A percentile compares a stretch with the other conserved stretches of the same genome.
These are phyloP conservation scores for Kluyveromyces nonfermentans DNA, from an alignment of 805 yeast species.

Conservation along the genomic window DNA sequence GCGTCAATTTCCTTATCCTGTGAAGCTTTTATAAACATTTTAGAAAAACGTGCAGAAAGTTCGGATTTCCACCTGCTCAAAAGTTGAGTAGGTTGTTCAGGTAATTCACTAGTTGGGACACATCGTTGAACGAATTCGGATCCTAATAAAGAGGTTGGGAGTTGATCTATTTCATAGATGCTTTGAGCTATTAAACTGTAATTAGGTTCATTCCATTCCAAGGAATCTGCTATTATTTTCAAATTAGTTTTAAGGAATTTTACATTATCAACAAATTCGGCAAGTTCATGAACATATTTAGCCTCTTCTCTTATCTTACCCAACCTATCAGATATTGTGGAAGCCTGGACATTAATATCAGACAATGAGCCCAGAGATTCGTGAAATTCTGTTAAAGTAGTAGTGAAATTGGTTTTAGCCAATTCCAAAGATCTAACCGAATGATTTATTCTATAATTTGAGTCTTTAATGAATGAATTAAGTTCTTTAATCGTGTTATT, in stretches of 20 bases:
- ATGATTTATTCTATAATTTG: constrained; percentile 18
- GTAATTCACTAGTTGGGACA: constrained; percentile 80
- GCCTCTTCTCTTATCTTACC: constrained; percentile 63
- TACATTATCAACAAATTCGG: constrained; percentile 55
- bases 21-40: constrained; percentile 67
- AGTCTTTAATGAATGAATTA: constrained; percentile 14
- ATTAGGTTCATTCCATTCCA: constrained; percentile 43
- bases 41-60: constrained; percentile 46
- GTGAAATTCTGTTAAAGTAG: constrained; percentile 48
- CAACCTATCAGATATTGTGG: constrained; percentile 58
- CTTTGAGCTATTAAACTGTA: constrained; percentile 75
- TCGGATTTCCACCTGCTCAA: constrained; percentile 50
- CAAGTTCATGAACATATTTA: constrained; percentile 50
- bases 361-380: constrained; percentile 45
- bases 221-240: constrained; percentile 55
- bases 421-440: constrained; percentile 43
- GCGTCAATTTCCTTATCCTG: constrained; percentile 51
- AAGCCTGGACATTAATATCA: constrained; percentile 56
- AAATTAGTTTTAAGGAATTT: constrained; percentile 59
- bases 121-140: constrained; percentile 70
- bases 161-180: constrained; percentile 40
- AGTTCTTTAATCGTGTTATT: constrained; percentile 10
- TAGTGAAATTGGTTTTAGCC: constrained; percentile 52
- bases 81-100: constrained; percentile 60
- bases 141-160: constrained; percentile 44